Conservation (phyloP, 1,284 basidiomycete species). For the Stereum hirsutum region DNA sequence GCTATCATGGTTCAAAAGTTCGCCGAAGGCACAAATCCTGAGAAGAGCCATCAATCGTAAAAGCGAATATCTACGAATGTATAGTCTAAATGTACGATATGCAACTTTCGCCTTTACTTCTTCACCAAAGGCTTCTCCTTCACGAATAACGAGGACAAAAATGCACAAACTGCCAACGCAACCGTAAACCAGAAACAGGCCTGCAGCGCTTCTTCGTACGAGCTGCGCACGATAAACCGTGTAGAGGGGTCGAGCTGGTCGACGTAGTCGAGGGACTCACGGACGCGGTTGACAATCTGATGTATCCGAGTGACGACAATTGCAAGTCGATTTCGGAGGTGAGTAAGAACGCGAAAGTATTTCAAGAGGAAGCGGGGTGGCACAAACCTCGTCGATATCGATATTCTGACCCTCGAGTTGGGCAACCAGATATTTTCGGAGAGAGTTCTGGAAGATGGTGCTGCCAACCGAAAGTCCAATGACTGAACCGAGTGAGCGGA, state of each 20-base stretch:
- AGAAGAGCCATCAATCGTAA: too few relatives aligned
- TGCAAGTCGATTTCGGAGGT: too few relatives aligned
- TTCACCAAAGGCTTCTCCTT: slow-evolving; percentile 36
- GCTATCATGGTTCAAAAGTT: too few relatives aligned
- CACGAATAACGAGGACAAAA: slow-evolving; percentile 39
- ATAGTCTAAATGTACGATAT: too few relatives aligned
- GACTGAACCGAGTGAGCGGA: slow-evolving; percentile 44
- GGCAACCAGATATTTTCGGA: slow-evolving; percentile 30
- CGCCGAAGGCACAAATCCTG: too few relatives aligned
- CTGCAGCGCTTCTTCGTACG: slow-evolving; percentile 42
- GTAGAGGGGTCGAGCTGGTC: slow-evolving; percentile 31
- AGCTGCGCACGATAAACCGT: slow-evolving; percentile 28
- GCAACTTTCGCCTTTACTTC: too few relatives aligned
- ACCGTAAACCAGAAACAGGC: slow-evolving; percentile 38
- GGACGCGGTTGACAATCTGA: slow-evolving; percentile 39
- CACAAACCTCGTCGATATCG: slow-evolving; percentile 34
- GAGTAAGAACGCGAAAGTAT: background rate
- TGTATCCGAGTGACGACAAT: too few relatives aligned
- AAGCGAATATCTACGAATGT: too few relatives aligned
- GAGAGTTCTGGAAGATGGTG: slow-evolving; percentile 34
- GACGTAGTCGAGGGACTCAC: slow-evolving; percentile 40
- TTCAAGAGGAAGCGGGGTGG: background rate
- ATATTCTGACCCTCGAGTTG: slow-evolving; percentile 28
- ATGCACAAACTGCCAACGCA: slow-evolving; percentile 26
- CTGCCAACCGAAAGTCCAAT: slow-evolving; percentile 43